Base-by-base conservation (phyloP, 2,329 filamentous ascomycete genomes). In the Fragosphaeria purpurea region DNA sequence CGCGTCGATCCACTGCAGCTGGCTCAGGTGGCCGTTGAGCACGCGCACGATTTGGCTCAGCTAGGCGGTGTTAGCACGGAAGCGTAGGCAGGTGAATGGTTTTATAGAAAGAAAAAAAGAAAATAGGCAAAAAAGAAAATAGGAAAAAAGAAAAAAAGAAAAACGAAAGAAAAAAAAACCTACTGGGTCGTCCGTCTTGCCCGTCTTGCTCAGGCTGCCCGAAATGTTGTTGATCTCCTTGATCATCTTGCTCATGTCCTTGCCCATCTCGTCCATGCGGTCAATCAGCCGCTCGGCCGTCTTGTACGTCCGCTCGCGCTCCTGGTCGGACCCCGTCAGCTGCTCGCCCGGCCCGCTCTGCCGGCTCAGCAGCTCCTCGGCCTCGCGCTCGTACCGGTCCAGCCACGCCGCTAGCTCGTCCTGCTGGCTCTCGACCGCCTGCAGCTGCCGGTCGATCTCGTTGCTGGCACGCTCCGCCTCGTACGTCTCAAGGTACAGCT, bases 171-270 rank as follows among this genome's bases (percentile, higher is more conserved):
- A 43, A 33, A 13, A 5, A 10, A 39, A 32, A 77, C 83, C 70
- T 77, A 93, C 88, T 58, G 87, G 87, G 68, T 93, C 88, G 65
- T 93, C 87, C 33, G 87, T 80, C 68, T 94, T 94, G 68, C 79
- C 85, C 52, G 86, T 88, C 76, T 94, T 95, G 75, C 82, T 91
- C 57, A 98, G 72, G 31, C 83, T 88, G 50, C 86, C 79, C n/a
- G 88, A 93, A 55, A 94, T 91, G 59, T 84, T 82, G 65, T 98
- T 98, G 64, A 98, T 95, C 68, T 97, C 93, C 64, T 95, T 90
- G 60, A 98, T 95, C 89, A 98, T 97, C 70, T 88, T 91, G 45
- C 82, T 83, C 56, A 98, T 74, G 63, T 95, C 89, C 64, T 88
- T 87, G 62, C 88, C 89, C 81, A 97, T 94, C 60, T 95, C 89